These are phyloP conservation scores for Omphalotus olearius DNA, from an alignment of 1,284 basidiomycete genomes.

Conservation along the genomic window DNA sequence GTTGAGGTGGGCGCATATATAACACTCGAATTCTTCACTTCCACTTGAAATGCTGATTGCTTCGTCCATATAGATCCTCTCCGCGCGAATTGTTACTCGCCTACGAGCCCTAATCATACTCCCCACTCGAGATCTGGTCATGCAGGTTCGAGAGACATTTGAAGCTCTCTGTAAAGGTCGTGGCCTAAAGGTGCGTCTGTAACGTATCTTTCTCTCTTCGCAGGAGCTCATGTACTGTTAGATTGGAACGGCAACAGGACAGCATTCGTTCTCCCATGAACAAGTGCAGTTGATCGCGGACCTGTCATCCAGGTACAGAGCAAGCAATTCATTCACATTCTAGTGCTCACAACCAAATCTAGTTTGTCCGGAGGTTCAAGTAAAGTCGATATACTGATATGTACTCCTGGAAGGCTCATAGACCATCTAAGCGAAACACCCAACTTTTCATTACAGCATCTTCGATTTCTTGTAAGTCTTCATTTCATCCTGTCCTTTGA, in stretches of 20 bases:
- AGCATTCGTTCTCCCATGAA: constrained; percentile 82
- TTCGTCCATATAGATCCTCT: constrained; percentile 50
- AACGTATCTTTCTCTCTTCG: neutral
- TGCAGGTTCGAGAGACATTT: constrained; percentile 90
- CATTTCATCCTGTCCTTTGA: neutral
- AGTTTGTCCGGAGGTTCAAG: constrained; percentile 75
- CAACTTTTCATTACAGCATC: constrained; percentile 90
- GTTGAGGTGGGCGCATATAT: constrained; percentile 59
- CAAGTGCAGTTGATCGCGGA: constrained; percentile 69
- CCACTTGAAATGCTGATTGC: neutral
- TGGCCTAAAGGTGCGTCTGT: constrained; percentile 65
- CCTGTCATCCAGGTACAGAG: constrained; percentile 36
- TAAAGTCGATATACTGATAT: constrained; percentile 92
- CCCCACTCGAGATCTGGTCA: constrained; percentile 94
- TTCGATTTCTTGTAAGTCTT: constrained; percentile 78
- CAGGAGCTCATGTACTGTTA: constrained; percentile 24
- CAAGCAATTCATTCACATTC: neutral
- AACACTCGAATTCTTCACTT: neutral
- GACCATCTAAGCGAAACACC: constrained; percentile 88
- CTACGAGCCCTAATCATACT: constrained; percentile 90
- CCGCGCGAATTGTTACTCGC: constrained; percentile 71
- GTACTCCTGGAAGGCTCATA: constrained; percentile 92
- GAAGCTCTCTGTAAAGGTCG: constrained; percentile 83
- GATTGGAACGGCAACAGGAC: constrained; percentile 80
- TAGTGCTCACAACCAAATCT: constrained; percentile 10